phyloP scores from a whole-genome alignment of 2,329 filamentous ascomycete genomes.

The Nectriaceae sp. region DNA sequence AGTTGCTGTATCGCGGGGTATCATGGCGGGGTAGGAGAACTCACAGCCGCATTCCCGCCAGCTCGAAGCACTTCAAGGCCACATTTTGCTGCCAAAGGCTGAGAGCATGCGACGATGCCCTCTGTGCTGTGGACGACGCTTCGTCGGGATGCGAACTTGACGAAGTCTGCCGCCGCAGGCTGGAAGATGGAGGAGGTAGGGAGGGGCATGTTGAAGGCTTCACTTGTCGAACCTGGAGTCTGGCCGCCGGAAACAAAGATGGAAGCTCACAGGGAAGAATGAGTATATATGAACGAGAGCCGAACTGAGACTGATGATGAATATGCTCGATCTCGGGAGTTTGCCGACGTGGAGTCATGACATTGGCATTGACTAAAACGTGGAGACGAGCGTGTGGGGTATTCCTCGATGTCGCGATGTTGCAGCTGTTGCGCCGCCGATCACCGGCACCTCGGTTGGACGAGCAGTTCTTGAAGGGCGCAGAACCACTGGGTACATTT shows the following conservation, averaged over 20 bases:
- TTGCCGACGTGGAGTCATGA: too few species aligned
- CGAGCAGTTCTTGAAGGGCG: too few species aligned
- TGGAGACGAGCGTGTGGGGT: too few species aligned
- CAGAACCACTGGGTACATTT: too few species aligned
- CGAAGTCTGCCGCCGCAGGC: constrained; percentile 51
- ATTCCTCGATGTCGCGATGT: too few species aligned
- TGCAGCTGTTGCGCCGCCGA: too few species aligned
- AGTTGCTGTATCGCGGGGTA: neutral
- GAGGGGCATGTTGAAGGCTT: constrained; percentile 44
- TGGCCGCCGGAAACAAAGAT: neutral
- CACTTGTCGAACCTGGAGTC: neutral
- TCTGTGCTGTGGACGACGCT: constrained; percentile 93
- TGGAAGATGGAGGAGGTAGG: constrained; percentile 49
- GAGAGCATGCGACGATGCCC: constrained; percentile 87
- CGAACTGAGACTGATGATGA: too few species aligned
- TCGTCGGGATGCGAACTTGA: constrained; percentile 74
- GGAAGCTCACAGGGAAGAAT: neutral
- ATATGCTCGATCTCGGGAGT: too few species aligned
- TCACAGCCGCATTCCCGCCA: constrained; percentile 90
- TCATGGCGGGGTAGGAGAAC: constrained; percentile 32
- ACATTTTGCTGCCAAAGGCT: constrained; percentile 86
- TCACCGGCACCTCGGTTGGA: too few species aligned
- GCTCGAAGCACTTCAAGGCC: constrained; percentile 82
- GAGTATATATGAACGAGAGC: too few species aligned
- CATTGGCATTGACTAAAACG: too few species aligned